Conservation (phyloP, 2,329 filamentous ascomycete species). For the Cryphonectria radicalis region DNA sequence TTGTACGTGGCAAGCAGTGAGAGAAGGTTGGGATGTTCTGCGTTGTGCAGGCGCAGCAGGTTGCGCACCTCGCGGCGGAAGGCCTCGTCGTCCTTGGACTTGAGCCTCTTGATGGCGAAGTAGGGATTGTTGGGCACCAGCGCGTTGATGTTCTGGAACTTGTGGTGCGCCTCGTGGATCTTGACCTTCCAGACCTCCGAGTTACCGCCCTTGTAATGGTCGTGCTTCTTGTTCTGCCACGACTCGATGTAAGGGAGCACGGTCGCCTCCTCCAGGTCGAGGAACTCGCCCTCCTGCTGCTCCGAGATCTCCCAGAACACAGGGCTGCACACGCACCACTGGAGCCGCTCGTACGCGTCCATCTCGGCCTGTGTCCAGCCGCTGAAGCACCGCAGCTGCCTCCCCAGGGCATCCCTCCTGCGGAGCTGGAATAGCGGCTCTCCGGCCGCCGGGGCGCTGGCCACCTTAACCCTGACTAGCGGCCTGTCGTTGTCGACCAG, state of each 20-base stretch:
- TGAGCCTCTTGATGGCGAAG: constrained; percentile 29
- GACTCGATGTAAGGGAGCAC: constrained; percentile 28
- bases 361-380: constrained; percentile 24
- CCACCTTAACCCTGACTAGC: neutral
- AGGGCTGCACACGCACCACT: constrained; percentile 28
- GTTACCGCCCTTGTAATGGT: constrained; percentile 30
- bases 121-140: constrained; percentile 27
- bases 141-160: constrained; percentile 26
- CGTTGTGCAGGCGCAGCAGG: constrained; percentile 28
- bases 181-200: constrained; percentile 31
- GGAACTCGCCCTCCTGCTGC: constrained; percentile 17
- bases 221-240: constrained; percentile 25
- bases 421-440: constrained; percentile 19
- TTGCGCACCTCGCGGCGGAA: constrained; percentile 30
- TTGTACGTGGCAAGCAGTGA: constrained; percentile 30
- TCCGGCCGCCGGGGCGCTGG: neutral
- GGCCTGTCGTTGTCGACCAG: constrained; percentile 15
- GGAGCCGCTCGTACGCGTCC: constrained; percentile 23
- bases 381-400: constrained; percentile 20
- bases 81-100: constrained; percentile 29
- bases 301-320: constrained; percentile 25
- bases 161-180: constrained; percentile 29
- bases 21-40: constrained; percentile 29
- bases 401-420: neutral
- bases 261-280: constrained; percentile 26